Evolutionary conservation across 305 asterid species (phyloP).

Genomic region (Solanum hybrid): DNA sequence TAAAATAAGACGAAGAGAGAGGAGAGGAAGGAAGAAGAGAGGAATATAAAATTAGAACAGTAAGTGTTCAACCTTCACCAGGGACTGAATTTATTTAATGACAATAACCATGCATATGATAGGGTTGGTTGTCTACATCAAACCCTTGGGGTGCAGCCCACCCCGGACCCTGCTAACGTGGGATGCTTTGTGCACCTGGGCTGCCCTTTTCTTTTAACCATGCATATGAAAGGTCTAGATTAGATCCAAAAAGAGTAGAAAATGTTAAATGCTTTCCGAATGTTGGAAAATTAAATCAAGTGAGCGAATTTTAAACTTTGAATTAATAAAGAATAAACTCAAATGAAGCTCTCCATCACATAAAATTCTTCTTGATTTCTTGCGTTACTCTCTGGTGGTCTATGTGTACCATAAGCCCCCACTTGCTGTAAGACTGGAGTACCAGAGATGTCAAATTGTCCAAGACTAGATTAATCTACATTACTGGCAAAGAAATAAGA

Average conservation of each 20-base stretch:
- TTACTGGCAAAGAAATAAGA: background rate
- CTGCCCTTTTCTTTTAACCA: background rate
- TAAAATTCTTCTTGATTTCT: background rate
- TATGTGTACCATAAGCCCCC: background rate
- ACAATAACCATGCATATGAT: background rate
- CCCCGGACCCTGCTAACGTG: background rate
- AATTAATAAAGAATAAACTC: background rate
- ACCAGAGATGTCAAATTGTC: background rate
- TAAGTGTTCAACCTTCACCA: background rate
- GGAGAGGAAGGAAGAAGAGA: background rate
- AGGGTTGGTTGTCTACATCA: background rate
- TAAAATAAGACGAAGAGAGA: background rate
- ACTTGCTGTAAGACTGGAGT: background rate
- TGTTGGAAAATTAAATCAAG: background rate
- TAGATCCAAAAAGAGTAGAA: background rate
- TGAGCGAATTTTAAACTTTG: background rate
- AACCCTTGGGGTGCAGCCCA: background rate
- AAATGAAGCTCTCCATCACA: background rate
- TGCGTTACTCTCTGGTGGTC: background rate
- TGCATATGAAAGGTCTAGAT: background rate
- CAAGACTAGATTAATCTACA: background rate
- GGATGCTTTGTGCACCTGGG: background rate
- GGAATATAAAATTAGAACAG: background rate
- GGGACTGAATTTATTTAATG: background rate
- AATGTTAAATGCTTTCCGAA: background rate